Evolutionary conservation across 257 asterid genomes (phyloP).

Genomic region (Penstemon newberryi): DNA sequence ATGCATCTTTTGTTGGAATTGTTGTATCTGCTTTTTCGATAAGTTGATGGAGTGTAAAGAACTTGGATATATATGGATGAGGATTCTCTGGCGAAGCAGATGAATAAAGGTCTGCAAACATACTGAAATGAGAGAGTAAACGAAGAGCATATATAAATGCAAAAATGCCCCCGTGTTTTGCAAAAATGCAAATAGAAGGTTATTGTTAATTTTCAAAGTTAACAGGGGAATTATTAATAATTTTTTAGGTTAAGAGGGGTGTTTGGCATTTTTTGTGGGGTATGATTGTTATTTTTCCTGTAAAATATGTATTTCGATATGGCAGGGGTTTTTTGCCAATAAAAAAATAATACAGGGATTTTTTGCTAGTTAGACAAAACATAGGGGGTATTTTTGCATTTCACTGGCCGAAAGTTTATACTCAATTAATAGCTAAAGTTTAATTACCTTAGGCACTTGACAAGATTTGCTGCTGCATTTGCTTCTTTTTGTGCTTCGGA

Average conservation of each 20-base stretch:
- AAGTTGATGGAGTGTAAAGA: constrained; percentile 67
- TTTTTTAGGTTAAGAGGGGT: no score
- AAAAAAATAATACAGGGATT: no score
- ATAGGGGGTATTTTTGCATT: neutral
- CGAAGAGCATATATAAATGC: neutral
- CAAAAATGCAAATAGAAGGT: no score
- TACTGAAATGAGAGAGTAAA: constrained; percentile 39
- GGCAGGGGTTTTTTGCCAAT: no score
- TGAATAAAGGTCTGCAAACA: constrained; percentile 69
- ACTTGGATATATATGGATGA: constrained; percentile 58
- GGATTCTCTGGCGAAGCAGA: constrained; percentile 77
- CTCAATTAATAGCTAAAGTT: neutral
- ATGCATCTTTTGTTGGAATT: constrained; percentile 34
- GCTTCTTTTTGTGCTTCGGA: constrained; percentile 90
- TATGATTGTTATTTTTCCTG: no score
- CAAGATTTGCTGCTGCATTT: constrained; percentile 61
- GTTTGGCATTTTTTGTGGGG: no score
- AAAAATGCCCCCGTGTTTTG: no score
- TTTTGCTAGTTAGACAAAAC: no score
- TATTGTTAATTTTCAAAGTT: no score
- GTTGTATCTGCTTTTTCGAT: constrained; percentile 54
- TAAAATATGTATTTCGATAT: no score
- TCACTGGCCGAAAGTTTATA: neutral
- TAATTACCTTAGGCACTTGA: constrained; percentile 70
- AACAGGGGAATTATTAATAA: no score